These are phyloP conservation scores for Saccharum spontaneum DNA, from an alignment of 176 grass and related monocot species.

Conservation along the genomic window DNA sequence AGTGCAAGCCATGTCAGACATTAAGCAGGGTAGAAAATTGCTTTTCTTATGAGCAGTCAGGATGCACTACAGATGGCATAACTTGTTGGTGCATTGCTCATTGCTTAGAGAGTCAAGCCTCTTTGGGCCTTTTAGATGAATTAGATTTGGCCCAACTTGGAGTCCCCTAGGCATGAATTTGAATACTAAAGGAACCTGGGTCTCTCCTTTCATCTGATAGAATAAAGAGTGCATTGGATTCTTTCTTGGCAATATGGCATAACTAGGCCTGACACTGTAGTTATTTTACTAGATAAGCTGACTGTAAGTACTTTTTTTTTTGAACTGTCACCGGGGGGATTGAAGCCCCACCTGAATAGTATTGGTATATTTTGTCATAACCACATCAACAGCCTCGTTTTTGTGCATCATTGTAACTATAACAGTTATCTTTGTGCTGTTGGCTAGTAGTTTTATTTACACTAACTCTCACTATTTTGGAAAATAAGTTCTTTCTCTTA, in stretches of 20 bases:
- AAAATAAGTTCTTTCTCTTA: not conserved
- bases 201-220: not conserved
- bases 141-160: constrained; percentile 2
- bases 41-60: not conserved
- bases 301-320: not conserved
- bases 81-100: not conserved
- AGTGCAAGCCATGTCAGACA: not conserved
- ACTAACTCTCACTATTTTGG: not conserved
- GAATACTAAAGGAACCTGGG: not conserved
- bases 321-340: too few relatives aligned
- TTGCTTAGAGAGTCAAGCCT: not conserved
- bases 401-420: not conserved
- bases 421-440: not conserved
- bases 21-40: constrained; percentile 2
- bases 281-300: not conserved
- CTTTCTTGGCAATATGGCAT: not conserved
- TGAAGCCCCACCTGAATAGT: too few relatives aligned
- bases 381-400: too few relatives aligned
- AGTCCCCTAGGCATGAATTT: not conserved
- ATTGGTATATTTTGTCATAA: too few relatives aligned
- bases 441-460: not conserved
- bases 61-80: not conserved
- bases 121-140: not conserved
- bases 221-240: not conserved
- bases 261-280: not conserved